phyloP scores from a whole-genome alignment of 768 basidiomycete genomes.

The Leccinum olivaceopallidum region DNA sequence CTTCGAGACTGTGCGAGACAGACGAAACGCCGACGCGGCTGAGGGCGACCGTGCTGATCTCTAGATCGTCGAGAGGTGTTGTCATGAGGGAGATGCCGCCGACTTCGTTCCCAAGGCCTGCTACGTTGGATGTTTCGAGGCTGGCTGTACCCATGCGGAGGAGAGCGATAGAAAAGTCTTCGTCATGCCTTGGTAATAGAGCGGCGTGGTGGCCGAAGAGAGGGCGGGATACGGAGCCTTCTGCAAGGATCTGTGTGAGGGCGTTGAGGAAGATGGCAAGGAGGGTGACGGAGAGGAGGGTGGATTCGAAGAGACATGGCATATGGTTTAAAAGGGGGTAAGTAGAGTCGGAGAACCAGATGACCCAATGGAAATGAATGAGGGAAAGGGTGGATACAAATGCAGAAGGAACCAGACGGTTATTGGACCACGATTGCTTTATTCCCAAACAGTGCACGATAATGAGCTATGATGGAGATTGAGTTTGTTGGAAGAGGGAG shows the following conservation, averaged over 20 bases:
- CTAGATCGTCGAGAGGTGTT: conserved; percentile 14
- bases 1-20: conserved; percentile 32
- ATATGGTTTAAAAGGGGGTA: conserved; percentile 78
- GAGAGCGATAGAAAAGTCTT: conserved; percentile 72
- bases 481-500: neutral
- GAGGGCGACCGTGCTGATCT: conserved; percentile 40
- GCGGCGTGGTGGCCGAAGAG: conserved; percentile 51
- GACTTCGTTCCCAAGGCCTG: conserved; percentile 76
- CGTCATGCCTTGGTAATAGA: conserved; percentile 56
- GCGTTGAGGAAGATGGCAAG: conserved; percentile 62
- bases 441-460: conserved; percentile 68
- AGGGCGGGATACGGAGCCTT: conserved; percentile 57
- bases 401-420: conserved; percentile 71
- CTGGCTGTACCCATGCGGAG: conserved; percentile 74
- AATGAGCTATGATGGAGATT: conserved; percentile 43
- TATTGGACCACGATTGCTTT: conserved; percentile 59
- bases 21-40: conserved; percentile 44
- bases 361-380: conserved; percentile 64
- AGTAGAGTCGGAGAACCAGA: conserved; percentile 45
- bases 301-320: conserved; percentile 69
- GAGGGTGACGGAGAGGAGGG: conserved; percentile 55
- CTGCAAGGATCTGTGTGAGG: conserved; percentile 64
- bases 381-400: conserved; percentile 60
- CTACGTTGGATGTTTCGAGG: conserved; percentile 70
- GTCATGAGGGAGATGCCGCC: conserved; percentile 43